Conservation (phyloP, 148 eudicot genomes). For the Amaranthus cruentus region DNA sequence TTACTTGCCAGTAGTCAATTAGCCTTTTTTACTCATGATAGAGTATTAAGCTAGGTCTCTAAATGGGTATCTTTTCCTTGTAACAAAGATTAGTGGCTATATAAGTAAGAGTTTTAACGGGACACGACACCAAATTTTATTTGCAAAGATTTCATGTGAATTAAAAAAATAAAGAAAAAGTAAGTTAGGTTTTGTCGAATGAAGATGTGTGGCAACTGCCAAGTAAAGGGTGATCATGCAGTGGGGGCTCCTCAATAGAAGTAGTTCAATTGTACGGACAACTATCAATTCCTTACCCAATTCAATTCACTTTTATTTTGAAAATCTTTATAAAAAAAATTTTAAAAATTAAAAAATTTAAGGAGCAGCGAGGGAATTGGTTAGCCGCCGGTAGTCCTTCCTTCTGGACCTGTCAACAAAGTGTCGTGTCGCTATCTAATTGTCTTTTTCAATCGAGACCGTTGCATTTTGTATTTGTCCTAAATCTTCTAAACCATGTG, state of each 20-base stretch:
- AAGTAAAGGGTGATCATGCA: constrained; percentile 14
- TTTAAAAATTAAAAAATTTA: too few relatives aligned
- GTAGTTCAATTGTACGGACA: constrained; percentile 22
- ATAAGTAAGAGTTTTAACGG: not conserved
- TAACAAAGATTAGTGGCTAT: constrained; percentile 12
- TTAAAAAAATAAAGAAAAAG: not conserved
- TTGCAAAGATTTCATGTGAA: not conserved
- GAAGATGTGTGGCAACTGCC: constrained; percentile 14
- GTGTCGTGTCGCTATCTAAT: not conserved
- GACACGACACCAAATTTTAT: not conserved
- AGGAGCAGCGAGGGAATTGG: not conserved
- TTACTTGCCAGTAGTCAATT: too few relatives aligned
- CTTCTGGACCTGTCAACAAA: not conserved
- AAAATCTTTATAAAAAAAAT: not conserved
- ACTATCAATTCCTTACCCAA: not conserved
- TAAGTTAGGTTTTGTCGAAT: constrained; percentile 8
- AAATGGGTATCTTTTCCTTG: constrained; percentile 1
- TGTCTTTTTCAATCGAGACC: too few relatives aligned
- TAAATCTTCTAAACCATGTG: too few relatives aligned
- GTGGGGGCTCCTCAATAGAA: not conserved
- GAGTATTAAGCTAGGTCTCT: not conserved
- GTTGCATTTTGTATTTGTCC: too few relatives aligned
- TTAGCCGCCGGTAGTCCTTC: constrained; percentile 22
- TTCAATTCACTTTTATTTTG: not conserved
- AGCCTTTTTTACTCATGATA: too few relatives aligned